Base-by-base conservation (phyloP, 176 grass and related monocot species). In the Oryza brachyantha region DNA sequence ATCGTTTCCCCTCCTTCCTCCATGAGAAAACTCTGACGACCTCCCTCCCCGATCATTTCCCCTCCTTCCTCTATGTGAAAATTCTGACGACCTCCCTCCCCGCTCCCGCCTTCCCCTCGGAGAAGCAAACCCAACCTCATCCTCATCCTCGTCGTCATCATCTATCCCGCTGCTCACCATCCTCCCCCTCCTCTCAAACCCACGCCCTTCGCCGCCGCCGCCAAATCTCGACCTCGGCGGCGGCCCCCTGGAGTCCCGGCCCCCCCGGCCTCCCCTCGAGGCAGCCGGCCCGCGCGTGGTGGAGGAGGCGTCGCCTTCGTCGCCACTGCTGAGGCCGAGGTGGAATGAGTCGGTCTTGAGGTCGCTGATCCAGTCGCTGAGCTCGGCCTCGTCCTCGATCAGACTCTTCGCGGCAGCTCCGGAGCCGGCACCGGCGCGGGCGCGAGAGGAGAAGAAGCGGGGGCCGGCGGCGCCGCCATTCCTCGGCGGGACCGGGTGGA, bases 351-450 rank as follows among this genome's bases (percentile, higher is more conserved):
- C 87, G 36, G 73, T 88, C 81, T 90, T 90, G 35, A 94, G 75
- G 73, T 98, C 89, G 28, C 87, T 82, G 65, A 94, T 43, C 95
- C 89, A 92, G 72, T 98, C 92, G 73, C 87, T 92, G 38, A 94
- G 92, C 42, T 92, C 92, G 10, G 89, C 95, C 74, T 98, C 85
- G 74, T 94, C 95, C 10, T 94, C 92, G 43, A 90, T 83, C 46
- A 94, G 84, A 83, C 91, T 92, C 80, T 85, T 92, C 29, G 77
- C 69, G 63, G 93, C 86, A 2, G 48, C 48, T 21, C 82, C 64
- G 7, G 28, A n/a, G n/a, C n/a, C 73, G 2, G 38, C 46, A n/a
- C n/a, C n/a, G 42, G 60, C 72, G 17, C 41, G 27, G 29, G 74
- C 26, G 21, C 85, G 89, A 48, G 89, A 68, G 68, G 89, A 92